These are phyloP conservation scores for Melanogaster broomeanus DNA, from an alignment of 768 basidiomycete genomes.

Conservation along the genomic window DNA sequence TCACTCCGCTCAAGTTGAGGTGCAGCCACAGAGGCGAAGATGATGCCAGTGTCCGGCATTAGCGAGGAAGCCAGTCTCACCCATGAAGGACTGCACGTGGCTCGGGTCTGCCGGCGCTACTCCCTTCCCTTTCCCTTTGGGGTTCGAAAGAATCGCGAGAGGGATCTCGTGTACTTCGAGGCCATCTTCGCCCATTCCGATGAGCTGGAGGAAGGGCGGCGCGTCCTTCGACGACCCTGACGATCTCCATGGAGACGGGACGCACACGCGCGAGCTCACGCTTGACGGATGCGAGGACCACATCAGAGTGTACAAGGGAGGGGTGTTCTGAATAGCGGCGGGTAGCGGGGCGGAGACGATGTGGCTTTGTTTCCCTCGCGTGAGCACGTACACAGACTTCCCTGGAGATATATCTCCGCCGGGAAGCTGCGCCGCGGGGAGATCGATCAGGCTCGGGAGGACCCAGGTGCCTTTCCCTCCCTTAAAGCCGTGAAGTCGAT, in stretches of 20 bases:
- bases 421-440: slow-evolving; percentile 20
- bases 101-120: slow-evolving; percentile 45
- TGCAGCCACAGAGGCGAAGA: slow-evolving; percentile 23
- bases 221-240: slow-evolving; percentile 14
- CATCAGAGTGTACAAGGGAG: slow-evolving; percentile 53
- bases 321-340: slow-evolving; percentile 41
- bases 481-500: slow-evolving; percentile 45
- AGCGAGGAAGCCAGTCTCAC: slow-evolving; percentile 53
- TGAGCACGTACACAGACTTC: slow-evolving; percentile 61
- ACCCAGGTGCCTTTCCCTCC: slow-evolving; percentile 33
- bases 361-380: slow-evolving; percentile 69
- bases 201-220: slow-evolving; percentile 60
- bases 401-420: slow-evolving; percentile 21
- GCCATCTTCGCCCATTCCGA: slow-evolving; percentile 70
- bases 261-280: slow-evolving; percentile 54
- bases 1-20: slow-evolving; percentile 43
- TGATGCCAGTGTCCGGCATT: slow-evolving; percentile 52
- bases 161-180: slow-evolving; percentile 74
- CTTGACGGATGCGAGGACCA: slow-evolving; percentile 64
- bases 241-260: slow-evolving; percentile 25
- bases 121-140: slow-evolving; percentile 48
- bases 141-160: slow-evolving; percentile 45
- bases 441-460: slow-evolving; percentile 26
- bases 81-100: slow-evolving; percentile 61
- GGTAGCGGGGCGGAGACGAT: slow-evolving; percentile 70